Evolutionary conservation across 164 flowering plant genomes (phyloP), one percentile per base, ranked within the genome.

Genomic region (Chimonanthus praecox): DNA sequence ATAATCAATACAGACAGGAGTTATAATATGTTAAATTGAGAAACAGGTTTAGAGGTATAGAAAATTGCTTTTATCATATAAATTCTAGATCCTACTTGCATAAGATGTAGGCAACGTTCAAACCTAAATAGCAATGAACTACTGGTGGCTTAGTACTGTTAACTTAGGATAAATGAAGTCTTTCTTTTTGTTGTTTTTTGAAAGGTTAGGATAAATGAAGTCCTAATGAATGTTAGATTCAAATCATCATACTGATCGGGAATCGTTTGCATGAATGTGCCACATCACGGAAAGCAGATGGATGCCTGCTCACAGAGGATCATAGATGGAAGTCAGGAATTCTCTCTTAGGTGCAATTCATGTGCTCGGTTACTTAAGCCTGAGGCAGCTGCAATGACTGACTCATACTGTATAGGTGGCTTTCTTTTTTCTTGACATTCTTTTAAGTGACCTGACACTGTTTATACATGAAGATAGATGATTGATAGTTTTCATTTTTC

Each of bases 321-420:
- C 7, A 20, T 10, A 16, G 49, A 67, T 58, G 65, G 76, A 47
- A 68, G 20, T 13, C 58, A 60, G 44, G 70, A 60, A 9, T 68
- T 67, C 44, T 65, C 76, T 60, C 51, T 13, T 58, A 58, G 67
- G 48, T 54, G 75, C 44, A 13, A 49, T 43, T 64, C 75, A 13
- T 64, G 75, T 62, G 49, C 49, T 65, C 48, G 47, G n/a, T 21
- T 51, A 65, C 47, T 65, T 16, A 73, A 73, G 63, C 54, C 71
- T 2, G 66, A 33, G 70, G 66, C 51, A 1, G 66, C 58, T 67
- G 64, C 21, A 1, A 46, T 58, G 54, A 46, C 64, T 43, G 65
- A 73, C 9, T 67, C 62, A 1, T 73, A 67, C 13, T 73, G 70
- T 67, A 58, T 73, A 73, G 75, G 75, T 73, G 63, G 54, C 54